A percentile compares a stretch with the other conserved stretches of the same genome.
phyloP scores from a whole-genome alignment of 352 stramenopile genomes.

The Elongisporangium prolatum region DNA sequence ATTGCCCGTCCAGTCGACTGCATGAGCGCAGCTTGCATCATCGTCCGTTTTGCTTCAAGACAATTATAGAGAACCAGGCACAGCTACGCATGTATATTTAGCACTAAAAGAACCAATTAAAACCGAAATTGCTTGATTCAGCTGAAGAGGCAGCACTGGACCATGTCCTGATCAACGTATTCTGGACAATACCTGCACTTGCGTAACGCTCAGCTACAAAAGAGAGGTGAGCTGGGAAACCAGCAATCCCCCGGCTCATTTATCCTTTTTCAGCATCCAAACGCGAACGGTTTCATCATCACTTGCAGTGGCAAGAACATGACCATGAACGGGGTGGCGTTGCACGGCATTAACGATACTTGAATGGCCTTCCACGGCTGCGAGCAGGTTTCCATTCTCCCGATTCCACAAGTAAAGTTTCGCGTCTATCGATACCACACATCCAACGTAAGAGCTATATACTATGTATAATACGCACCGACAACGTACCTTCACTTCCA shows the following conservation, averaged over 20 bases:
- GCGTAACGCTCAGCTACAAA: not conserved
- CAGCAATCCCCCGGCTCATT: not conserved
- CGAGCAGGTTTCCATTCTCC: slow-evolving; percentile 36
- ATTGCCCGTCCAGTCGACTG: not conserved
- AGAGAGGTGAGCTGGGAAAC: not conserved
- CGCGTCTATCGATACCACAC: slow-evolving; percentile 33
- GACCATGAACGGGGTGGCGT: slow-evolving; percentile 36
- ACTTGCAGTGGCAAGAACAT: slow-evolving; percentile 62
- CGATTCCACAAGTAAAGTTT: slow-evolving; percentile 56
- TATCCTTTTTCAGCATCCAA: slow-evolving; percentile 21
- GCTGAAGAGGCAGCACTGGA: not conserved
- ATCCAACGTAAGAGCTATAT: not conserved
- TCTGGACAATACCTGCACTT: not conserved
- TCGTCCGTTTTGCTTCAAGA: not conserved
- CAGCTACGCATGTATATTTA: not conserved
- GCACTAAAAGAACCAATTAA: not conserved
- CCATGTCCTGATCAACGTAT: too few species aligned
- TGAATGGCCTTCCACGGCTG: slow-evolving; percentile 41
- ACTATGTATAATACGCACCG: not conserved
- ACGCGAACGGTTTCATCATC: slow-evolving; percentile 70
- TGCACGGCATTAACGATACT: slow-evolving; percentile 71
- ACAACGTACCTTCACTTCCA: slow-evolving; percentile 62
- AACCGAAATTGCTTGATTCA: not conserved
- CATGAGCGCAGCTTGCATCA: not conserved
- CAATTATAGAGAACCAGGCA: not conserved